Evolutionary conservation across 768 basidiomycete genomes (phyloP).

Genomic region (Hirschioporus abietinus): DNA sequence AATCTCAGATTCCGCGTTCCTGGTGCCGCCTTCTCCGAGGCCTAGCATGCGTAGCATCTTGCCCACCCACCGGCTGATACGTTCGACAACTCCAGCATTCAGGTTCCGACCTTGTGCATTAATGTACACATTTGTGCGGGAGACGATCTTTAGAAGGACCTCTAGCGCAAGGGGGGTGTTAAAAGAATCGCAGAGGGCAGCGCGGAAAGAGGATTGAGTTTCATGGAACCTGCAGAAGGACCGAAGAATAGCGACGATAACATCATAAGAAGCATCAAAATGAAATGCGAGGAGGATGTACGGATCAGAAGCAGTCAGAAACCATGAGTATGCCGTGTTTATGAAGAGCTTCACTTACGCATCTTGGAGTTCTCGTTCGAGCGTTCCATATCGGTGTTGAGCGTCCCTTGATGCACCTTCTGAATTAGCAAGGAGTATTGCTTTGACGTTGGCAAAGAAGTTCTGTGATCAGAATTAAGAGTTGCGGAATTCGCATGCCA

Average conservation of each 20-base stretch:
- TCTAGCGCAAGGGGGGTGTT: conserved; percentile 85
- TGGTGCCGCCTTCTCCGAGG: conserved; percentile 51
- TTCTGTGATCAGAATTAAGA: conserved; percentile 49
- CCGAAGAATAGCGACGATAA: not conserved
- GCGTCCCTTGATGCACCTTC: conserved; percentile 50
- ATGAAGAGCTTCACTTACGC: conserved; percentile 38
- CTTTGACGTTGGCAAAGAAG: conserved; percentile 87
- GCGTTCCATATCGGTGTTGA: conserved; percentile 56
- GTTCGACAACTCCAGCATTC: conserved; percentile 60
- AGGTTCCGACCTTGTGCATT: conserved; percentile 52
- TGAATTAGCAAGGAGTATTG: conserved; percentile 58
- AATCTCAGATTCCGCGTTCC: conserved; percentile 46
- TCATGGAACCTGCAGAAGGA: conserved; percentile 53
- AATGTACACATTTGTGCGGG: conserved; percentile 85
- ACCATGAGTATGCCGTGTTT: conserved; percentile 5
- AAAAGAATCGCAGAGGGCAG: conserved; percentile 92
- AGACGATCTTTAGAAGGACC: conserved; percentile 74
- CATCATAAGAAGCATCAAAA: conserved; percentile 13
- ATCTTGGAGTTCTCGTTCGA: conserved; percentile 63
- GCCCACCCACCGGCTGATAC: conserved; percentile 63
- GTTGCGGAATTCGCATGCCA: conserved; percentile 9
- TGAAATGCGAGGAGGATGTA: conserved; percentile 2
- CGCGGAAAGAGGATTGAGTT: conserved; percentile 74
- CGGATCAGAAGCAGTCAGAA: not conserved
- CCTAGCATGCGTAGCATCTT: conserved; percentile 76